phyloP scores from a whole-genome alignment of 1,284 basidiomycete species.

The Sanghuangporus sanghuang region DNA sequence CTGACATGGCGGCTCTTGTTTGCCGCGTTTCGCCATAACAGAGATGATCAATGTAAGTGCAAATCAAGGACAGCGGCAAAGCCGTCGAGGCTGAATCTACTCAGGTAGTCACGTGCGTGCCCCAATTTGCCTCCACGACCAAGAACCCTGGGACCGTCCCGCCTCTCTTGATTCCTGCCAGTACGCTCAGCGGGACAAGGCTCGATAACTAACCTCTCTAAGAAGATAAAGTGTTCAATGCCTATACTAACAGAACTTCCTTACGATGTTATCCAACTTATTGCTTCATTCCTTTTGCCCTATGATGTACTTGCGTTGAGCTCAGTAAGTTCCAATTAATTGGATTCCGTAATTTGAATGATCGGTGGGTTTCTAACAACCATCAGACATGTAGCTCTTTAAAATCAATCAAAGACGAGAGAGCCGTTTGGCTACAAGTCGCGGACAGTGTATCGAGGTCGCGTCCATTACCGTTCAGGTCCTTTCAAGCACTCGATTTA shows the following conservation, averaged over 20 bases:
- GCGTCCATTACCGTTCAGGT: constrained; percentile 11
- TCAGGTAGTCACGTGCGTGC: too few relatives aligned
- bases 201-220: neutral
- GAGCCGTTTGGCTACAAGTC: constrained; percentile 10
- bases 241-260: constrained; percentile 4
- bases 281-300: constrained; percentile 10
- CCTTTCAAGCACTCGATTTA: constrained; percentile 1
- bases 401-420: neutral
- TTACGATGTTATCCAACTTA: constrained; percentile 9
- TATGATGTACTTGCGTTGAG: constrained; percentile 13
- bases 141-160: neutral
- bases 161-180: neutral
- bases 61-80: neutral
- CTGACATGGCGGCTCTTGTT: constrained; percentile 24
- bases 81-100: too few relatives aligned
- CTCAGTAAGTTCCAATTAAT: neutral
- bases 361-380: neutral
- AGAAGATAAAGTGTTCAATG: neutral
- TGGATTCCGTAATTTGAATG: neutral
- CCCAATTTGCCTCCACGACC: too few relatives aligned
- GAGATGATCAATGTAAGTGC: neutral
- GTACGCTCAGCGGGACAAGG: neutral
- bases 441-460: constrained; percentile 8
- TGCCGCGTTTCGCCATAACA: neutral
- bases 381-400: constrained; percentile 7